phyloP scores from a whole-genome alignment of 2,329 filamentous ascomycete genomes.

The Xylariaceae sp. region DNA sequence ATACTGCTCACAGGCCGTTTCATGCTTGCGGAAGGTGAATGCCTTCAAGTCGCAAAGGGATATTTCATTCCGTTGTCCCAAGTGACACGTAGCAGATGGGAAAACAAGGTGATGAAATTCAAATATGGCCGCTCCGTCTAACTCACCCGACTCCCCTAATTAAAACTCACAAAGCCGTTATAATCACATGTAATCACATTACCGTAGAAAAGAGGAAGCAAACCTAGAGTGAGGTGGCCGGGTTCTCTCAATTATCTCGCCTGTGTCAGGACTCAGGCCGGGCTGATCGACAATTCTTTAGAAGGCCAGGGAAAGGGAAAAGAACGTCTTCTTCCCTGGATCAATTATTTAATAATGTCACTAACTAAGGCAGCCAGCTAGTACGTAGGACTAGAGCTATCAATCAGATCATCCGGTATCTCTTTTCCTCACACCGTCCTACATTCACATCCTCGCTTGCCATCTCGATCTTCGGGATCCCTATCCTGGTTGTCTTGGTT shows the following conservation, averaged over 20 bases:
- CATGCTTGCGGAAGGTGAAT: too few relatives aligned
- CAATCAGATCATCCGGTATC: slow-evolving; percentile 14
- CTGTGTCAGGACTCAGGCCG: slow-evolving; percentile 26
- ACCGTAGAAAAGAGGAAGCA: background rate
- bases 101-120: too few relatives aligned
- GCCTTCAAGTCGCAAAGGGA: too few relatives aligned
- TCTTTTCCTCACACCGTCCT: slow-evolving; percentile 11
- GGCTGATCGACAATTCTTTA: slow-evolving; percentile 9
- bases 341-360: background rate
- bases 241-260: slow-evolving; percentile 29
- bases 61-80: too few relatives aligned
- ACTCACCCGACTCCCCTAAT: too few relatives aligned
- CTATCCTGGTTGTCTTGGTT: too few relatives aligned
- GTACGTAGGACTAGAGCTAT: slow-evolving; percentile 15
- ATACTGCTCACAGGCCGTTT: too few relatives aligned
- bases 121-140: too few relatives aligned
- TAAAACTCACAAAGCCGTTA: too few relatives aligned
- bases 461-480: slow-evolving; percentile 2
- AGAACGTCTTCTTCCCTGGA: slow-evolving; percentile 16
- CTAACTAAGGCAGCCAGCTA: slow-evolving; percentile 13
- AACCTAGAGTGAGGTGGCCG: slow-evolving; percentile 24
- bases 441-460: slow-evolving; percentile 5
- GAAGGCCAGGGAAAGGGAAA: background rate
- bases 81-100: too few relatives aligned
- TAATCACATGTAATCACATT: slow-evolving; percentile 7